A percentile compares a stretch with the other conserved stretches of the same genome.
These are phyloP conservation scores for Williopsis jadinii DNA, from an alignment of 1,139 yeast genomes.

Conservation along the genomic window DNA sequence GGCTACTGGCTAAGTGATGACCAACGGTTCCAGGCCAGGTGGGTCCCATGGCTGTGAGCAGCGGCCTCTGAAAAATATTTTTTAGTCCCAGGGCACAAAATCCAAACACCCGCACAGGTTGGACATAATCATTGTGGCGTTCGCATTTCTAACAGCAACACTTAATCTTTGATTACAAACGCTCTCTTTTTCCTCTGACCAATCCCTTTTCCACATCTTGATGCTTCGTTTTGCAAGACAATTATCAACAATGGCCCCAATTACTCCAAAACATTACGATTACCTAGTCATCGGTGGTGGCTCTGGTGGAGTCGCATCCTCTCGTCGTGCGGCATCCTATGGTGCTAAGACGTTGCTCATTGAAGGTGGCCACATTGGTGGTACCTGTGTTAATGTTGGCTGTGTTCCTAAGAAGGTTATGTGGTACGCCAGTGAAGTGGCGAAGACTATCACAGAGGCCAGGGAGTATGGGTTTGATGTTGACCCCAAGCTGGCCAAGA, in stretches of 20 bases:
- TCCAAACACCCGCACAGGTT: too few relatives aligned
- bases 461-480: slow-evolving; percentile 71
- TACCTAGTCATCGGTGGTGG: slow-evolving; percentile 98
- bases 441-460: slow-evolving; percentile 66
- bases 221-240: slow-evolving; percentile 1
- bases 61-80: too few relatives aligned
- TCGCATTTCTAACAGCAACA: too few relatives aligned
- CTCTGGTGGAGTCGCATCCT: slow-evolving; percentile 98
- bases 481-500: slow-evolving; percentile 45
- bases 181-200: too few relatives aligned
- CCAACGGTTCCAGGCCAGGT: too few relatives aligned
- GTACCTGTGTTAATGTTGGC: slow-evolving; percentile 98
- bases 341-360: slow-evolving; percentile 84
- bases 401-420: slow-evolving; percentile 98
- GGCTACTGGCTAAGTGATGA: too few relatives aligned
- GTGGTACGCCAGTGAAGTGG: slow-evolving; percentile 96
- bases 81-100: too few relatives aligned
- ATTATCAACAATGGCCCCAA: slow-evolving; percentile 20
- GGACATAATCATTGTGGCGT: too few relatives aligned
- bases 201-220: background rate
- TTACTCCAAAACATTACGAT: slow-evolving; percentile 52
- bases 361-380: slow-evolving; percentile 82
- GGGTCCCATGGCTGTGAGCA: too few relatives aligned
- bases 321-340: slow-evolving; percentile 90
- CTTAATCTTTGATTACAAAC: too few relatives aligned